These are phyloP conservation scores for Nissolia schottii DNA, from an alignment of 306 rosid genomes.

Conservation along the genomic window DNA sequence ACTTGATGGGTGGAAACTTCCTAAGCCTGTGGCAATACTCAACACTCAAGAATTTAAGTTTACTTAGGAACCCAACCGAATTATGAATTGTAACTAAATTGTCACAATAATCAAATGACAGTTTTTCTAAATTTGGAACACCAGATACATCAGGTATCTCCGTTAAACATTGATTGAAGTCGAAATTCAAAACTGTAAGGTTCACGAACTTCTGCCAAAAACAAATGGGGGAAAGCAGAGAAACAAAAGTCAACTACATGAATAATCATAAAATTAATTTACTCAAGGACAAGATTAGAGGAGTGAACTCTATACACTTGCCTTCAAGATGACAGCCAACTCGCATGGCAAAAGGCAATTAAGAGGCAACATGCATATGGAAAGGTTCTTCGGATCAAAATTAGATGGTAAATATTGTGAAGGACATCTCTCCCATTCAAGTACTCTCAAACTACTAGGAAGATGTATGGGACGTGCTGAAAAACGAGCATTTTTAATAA, in stretches of 20 bases:
- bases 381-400: neutral
- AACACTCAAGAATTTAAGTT: neutral
- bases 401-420: neutral
- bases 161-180: neutral
- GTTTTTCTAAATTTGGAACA: neutral
- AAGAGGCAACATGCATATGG: neutral
- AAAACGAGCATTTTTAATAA: neutral
- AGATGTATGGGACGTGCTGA: neutral
- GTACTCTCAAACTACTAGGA: constrained; percentile 15
- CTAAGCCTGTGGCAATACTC: neutral
- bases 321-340: neutral
- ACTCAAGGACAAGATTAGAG: neutral
- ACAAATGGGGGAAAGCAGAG: neutral
- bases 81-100: neutral
- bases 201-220: neutral
- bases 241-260: neutral
- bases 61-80: neutral
- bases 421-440: constrained; percentile 3
- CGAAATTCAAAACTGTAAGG: neutral
- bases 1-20: neutral
- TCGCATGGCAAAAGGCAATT: neutral
- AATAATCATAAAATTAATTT: neutral
- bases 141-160: constrained; percentile 10
- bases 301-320: neutral
- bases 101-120: neutral